Evolutionary conservation across 169 alveolate species (phyloP).

Genomic region (Plasmodium inui): DNA sequence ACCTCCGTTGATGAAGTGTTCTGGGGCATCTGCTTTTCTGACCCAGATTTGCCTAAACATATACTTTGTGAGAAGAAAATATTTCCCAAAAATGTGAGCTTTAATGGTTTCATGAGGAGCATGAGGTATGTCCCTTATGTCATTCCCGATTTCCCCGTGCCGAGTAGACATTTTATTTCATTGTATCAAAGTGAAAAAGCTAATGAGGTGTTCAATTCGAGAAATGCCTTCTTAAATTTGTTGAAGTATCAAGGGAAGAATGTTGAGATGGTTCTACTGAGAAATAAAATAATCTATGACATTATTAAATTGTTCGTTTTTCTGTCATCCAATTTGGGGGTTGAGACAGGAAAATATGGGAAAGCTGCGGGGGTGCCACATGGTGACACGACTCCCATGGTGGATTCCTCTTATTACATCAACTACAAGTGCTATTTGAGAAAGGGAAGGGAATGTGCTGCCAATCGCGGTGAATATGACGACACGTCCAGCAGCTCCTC

Average conservation of each 20-base stretch:
- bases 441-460: not conserved
- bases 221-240: conserved; percentile 49
- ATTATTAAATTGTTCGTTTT: conserved; percentile 53
- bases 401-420: conserved; percentile 43
- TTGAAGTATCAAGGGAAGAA: conserved; percentile 66
- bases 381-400: conserved; percentile 24
- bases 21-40: conserved; percentile 67
- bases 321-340: conserved; percentile 67
- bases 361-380: not conserved
- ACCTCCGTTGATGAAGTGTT: conserved; percentile 63
- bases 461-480: not conserved
- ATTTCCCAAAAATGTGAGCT: conserved; percentile 57
- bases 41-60: conserved; percentile 75
- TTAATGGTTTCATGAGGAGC: conserved; percentile 66
- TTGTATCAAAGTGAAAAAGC: conserved; percentile 19
- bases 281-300: conserved; percentile 59
- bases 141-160: conserved; percentile 71
- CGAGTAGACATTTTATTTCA: conserved; percentile 31
- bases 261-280: conserved; percentile 6
- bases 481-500: not conserved
- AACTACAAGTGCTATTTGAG: conserved; percentile 27
- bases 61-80: conserved; percentile 35
- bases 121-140: conserved; percentile 75
- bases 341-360: conserved; percentile 23
- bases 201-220: conserved; percentile 50